Evolutionary conservation across 805 yeast genomes (phyloP), one percentile per base, ranked within the genome.

Genomic region (Clavispora asparagi): DNA sequence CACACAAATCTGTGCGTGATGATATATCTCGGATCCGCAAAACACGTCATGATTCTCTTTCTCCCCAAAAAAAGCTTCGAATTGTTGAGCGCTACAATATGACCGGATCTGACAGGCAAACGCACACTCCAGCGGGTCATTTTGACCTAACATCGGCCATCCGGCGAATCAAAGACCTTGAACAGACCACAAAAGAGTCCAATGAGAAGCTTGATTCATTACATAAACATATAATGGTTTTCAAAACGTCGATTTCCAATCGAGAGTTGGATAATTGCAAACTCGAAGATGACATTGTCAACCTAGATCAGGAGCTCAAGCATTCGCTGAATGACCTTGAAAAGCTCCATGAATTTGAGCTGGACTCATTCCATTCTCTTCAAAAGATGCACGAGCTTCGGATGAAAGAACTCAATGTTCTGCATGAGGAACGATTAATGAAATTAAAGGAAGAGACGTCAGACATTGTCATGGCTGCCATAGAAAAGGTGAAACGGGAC

Each of bases 181-280:
- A 39, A 27, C 14, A 16, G 14, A 26, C 14, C n/a, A 39, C n/a
- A 6, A 26, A 25, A 10, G 41, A 39, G 13, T 10, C 30, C 1
- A 27, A 5, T 7, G 32, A 26, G 19, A 12, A 26, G 27, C 29
- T 39, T 8, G 32, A 39, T 9, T 8, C 19, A 11, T 14, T 39
- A 7, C 33, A 45, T 10, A 50, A 45, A 28, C 46, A 49, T 19
- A 54, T 63, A 1, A 55, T 61, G 53, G 62, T 67, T 1, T 39
- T 63, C 8, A 66, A 67, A 45, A 73, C 77, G 0, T 67, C 68
- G 43, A 65, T 63, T 30, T 70, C 68, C 8, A 63, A 63, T 23
- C 56, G 64, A 28, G 77, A 71, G 39, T 51, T 71, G 25, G 68
- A 68, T 28, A 64, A 60, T 42, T 64, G 49, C 52, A 67, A 55